Evolutionary conservation across 257 asterid genomes (phyloP).

Genomic region (Ajuga chamaepitys): DNA sequence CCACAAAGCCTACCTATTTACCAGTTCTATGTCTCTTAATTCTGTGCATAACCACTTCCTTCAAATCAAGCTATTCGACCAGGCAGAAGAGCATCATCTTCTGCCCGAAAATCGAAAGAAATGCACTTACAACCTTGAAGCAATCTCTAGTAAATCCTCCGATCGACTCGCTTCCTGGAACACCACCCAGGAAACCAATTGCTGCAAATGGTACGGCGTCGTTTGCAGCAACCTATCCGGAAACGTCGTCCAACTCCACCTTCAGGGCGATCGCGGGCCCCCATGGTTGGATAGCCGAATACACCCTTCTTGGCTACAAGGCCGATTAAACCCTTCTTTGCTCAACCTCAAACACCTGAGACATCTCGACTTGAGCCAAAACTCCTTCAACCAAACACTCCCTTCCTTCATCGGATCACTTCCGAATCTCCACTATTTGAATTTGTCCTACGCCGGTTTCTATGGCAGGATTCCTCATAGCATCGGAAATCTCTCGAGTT

Average conservation of each 20-base stretch:
- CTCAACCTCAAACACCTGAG: conserved; percentile 19
- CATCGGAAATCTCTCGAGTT: conserved; percentile 20
- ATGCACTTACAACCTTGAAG: conserved; percentile 13
- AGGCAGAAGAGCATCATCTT: neutral
- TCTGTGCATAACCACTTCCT: neutral
- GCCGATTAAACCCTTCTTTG: conserved; percentile 10
- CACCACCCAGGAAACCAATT: neutral
- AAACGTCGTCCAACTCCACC: conserved; percentile 7
- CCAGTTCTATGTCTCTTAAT: too few relatives aligned
- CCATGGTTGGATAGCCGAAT: too few relatives aligned
- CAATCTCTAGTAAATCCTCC: conserved; percentile 1
- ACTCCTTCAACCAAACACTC: too few relatives aligned
- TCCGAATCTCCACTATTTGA: too few relatives aligned
- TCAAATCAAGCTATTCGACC: neutral
- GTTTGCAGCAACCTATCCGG: conserved; percentile 13
- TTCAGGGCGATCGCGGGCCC: neutral
- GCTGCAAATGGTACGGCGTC: conserved; percentile 22
- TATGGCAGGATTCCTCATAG: neutral
- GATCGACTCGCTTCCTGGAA: conserved; percentile 16
- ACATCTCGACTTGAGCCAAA: too few relatives aligned
- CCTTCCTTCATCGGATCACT: too few relatives aligned
- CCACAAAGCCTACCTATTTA: too few relatives aligned
- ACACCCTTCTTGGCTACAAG: too few relatives aligned
- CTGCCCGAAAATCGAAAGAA: conserved; percentile 8
- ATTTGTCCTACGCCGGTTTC: too few relatives aligned